Evolutionary conservation across 257 asterid species (phyloP).

Genomic region (Paraleonurus japonicus): DNA sequence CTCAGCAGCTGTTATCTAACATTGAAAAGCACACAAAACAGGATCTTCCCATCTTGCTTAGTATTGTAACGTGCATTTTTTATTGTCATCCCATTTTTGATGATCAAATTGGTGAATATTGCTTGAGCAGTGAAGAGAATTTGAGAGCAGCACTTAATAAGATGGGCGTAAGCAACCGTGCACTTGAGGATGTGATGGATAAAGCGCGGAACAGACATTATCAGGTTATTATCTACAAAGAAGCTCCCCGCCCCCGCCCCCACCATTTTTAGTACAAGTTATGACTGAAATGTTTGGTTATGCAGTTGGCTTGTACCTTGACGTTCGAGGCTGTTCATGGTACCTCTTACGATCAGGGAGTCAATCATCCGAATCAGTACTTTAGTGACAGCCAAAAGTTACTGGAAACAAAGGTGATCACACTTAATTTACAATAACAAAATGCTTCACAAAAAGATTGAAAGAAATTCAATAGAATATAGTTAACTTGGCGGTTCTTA

Average conservation of each 20-base stretch:
- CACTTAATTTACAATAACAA: neutral
- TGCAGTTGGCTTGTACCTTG: slow-evolving; percentile 92
- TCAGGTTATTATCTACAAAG: slow-evolving; percentile 55
- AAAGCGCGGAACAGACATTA: slow-evolving; percentile 79
- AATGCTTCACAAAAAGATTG: neutral
- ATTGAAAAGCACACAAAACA: neutral
- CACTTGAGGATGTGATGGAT: slow-evolving; percentile 74
- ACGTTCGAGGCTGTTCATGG: slow-evolving; percentile 94
- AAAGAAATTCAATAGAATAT: neutral
- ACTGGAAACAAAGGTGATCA: slow-evolving; percentile 54
- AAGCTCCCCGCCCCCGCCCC: neutral
- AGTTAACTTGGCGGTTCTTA: neutral
- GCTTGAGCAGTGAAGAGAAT: slow-evolving; percentile 75
- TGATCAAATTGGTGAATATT: slow-evolving; percentile 21
- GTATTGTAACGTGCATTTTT: slow-evolving; percentile 3
- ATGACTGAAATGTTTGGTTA: slow-evolving; percentile 21
- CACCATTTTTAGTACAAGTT: slow-evolving; percentile 8
- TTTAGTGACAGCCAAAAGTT: slow-evolving; percentile 67
- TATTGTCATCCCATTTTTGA: slow-evolving; percentile 8
- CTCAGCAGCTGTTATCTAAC: slow-evolving; percentile 1
- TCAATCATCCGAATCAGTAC: slow-evolving; percentile 94
- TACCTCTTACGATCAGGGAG: slow-evolving; percentile 80
- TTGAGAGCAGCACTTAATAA: slow-evolving; percentile 81
- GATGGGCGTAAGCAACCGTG: slow-evolving; percentile 77
- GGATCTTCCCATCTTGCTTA: neutral